These are phyloP conservation scores for Flaveria bidentis DNA, from an alignment of 129 eudicot species.

Conservation along the genomic window DNA sequence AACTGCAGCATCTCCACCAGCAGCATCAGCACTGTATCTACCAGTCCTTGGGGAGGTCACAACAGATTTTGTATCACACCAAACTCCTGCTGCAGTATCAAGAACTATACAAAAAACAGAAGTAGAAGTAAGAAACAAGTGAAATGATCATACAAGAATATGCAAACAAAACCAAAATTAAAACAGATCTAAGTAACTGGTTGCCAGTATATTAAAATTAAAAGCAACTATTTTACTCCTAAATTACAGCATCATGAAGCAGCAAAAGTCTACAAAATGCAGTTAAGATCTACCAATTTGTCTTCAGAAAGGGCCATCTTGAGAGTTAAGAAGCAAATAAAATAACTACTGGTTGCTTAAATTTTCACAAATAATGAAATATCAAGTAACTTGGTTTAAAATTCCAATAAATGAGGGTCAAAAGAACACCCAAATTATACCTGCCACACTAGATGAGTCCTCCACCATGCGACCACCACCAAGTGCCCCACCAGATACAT, in stretches of 20 bases:
- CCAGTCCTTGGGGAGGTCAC: conserved; percentile 98
- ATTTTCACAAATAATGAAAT: conserved; percentile 3
- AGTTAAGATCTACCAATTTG: conserved; percentile 12
- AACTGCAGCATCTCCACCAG: conserved; percentile 99
- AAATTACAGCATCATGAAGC: conserved; percentile 16
- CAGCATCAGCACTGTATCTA: conserved; percentile 97
- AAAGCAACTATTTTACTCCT: neutral
- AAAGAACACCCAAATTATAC: conserved; percentile 31
- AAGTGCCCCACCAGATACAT: conserved; percentile 99
- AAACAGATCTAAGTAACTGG: conserved; percentile 7
- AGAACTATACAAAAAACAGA: conserved; percentile 58
- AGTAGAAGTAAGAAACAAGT: conserved; percentile 29
- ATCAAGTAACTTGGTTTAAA: neutral
- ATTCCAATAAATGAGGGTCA: neutral
- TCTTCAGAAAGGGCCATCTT: conserved; percentile 3
- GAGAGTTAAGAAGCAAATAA: conserved; percentile 8
- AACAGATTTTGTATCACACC: conserved; percentile 98
- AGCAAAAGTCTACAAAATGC: conserved; percentile 8
- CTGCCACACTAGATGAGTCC: conserved; percentile 90
- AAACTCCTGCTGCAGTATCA: conserved; percentile 99
- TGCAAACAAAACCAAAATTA: conserved; percentile 3
- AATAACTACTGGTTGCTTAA: neutral
- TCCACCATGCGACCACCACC: conserved; percentile 97
- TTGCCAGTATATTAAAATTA: conserved; percentile 4
- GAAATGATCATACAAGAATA: conserved; percentile 8